Percentiles rank a stretch among this genome's conserved stretches.
phyloP scores from a whole-genome alignment of 2,329 filamentous ascomycete genomes.

The Aspergillus japonicus region DNA sequence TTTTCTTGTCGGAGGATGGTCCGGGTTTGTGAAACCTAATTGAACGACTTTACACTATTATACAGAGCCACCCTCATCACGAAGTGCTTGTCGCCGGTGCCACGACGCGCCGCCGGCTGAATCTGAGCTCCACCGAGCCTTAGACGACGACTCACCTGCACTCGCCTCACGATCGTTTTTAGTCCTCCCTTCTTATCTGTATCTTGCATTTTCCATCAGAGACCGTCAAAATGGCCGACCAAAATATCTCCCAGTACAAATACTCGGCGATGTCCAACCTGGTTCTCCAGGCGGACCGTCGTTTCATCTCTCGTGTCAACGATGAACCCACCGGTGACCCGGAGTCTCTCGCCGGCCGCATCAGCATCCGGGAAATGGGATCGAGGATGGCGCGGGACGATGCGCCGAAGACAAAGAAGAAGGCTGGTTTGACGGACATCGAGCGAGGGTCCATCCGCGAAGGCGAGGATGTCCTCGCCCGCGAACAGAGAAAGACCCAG shows the following conservation, averaged over 20 bases:
- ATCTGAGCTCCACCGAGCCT: slow-evolving; percentile 33
- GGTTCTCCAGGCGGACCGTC: slow-evolving; percentile 98
- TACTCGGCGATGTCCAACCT: slow-evolving; percentile 99
- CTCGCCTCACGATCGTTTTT: slow-evolving; percentile 30
- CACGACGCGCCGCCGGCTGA: slow-evolving; percentile 35
- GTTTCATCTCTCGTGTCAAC: slow-evolving; percentile 86
- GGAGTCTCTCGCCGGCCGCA: slow-evolving; percentile 90
- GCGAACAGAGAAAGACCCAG: slow-evolving; percentile 85
- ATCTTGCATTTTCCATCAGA: slow-evolving; percentile 9
- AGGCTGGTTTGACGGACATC: slow-evolving; percentile 63
- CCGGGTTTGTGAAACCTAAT: slow-evolving; percentile 37
- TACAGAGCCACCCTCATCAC: slow-evolving; percentile 12
- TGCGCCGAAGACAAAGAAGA: slow-evolving; percentile 78
- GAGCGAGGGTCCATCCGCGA: slow-evolving; percentile 75
- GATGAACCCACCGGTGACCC: slow-evolving; percentile 97
- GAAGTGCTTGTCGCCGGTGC: slow-evolving; percentile 29
- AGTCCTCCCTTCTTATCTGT: slow-evolving; percentile 20
- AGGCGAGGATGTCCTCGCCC: slow-evolving; percentile 76
- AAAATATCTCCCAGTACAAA: slow-evolving; percentile 90
- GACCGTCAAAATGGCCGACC: slow-evolving; percentile 63
- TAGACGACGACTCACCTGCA: slow-evolving; percentile 23
- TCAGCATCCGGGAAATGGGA: slow-evolving; percentile 95
- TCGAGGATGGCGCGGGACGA: slow-evolving; percentile 74
- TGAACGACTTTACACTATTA: slow-evolving; percentile 20
- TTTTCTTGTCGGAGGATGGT: slow-evolving; percentile 37